phyloP scores from a whole-genome alignment of 805 yeast species.

The Sugiyamaella valdiviana region DNA sequence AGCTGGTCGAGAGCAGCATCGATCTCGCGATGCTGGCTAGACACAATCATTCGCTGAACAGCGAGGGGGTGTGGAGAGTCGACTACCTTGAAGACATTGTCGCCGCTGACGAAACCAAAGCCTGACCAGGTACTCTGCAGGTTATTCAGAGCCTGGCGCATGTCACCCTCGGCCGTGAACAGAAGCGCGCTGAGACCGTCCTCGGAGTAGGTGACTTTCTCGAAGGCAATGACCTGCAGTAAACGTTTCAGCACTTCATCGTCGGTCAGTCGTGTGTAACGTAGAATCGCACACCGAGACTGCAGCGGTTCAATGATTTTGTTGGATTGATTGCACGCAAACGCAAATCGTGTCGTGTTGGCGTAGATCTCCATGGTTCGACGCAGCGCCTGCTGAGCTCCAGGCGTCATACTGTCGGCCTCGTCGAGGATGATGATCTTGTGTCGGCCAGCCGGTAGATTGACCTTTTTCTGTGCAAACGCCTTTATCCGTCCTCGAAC shows the following conservation, averaged over 20 bases:
- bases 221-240: slow-evolving; percentile 60
- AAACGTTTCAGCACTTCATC: slow-evolving; percentile 77
- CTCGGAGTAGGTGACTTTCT: slow-evolving; percentile 69
- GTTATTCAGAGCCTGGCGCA: slow-evolving; percentile 96
- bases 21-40: slow-evolving; percentile 40
- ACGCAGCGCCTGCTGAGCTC: slow-evolving; percentile 91
- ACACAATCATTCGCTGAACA: slow-evolving; percentile 59
- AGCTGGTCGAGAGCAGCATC: slow-evolving; percentile 63
- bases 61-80: slow-evolving; percentile 94
- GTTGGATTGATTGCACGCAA: slow-evolving; percentile 91
- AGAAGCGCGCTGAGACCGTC: slow-evolving; percentile 91
- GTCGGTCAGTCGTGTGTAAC: slow-evolving; percentile 76
- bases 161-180: slow-evolving; percentile 96
- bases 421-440: slow-evolving; percentile 91
- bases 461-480: slow-evolving; percentile 91
- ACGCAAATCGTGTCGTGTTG: slow-evolving; percentile 95
- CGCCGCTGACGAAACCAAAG: slow-evolving; percentile 82
- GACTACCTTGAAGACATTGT: slow-evolving; percentile 89
- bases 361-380: slow-evolving; percentile 94
- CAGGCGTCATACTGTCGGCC: slow-evolving; percentile 95
- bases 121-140: slow-evolving; percentile 93
- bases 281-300: slow-evolving; percentile 88
- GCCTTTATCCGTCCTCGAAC: slow-evolving; percentile 90
- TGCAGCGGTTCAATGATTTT: slow-evolving; percentile 96
- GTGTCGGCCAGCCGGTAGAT: slow-evolving; percentile 81